Evolutionary conservation across 1,139 yeast genomes (phyloP).

Genomic region (Candida tunisiensis): DNA sequence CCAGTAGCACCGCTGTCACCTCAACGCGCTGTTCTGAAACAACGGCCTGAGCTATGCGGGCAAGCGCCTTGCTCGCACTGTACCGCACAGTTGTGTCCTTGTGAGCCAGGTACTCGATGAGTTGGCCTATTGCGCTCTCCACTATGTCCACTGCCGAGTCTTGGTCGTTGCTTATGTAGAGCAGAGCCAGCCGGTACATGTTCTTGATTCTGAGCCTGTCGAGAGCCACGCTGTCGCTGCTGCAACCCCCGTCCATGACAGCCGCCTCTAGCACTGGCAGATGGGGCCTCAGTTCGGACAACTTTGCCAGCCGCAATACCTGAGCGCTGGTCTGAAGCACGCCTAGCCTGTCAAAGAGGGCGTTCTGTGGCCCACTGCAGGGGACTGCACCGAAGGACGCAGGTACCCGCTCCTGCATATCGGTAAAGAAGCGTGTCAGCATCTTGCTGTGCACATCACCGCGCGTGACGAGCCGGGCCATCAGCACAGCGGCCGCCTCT

Average conservation of each 20-base stretch:
- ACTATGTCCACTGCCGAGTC: constrained; percentile 11
- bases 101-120: constrained; percentile 18
- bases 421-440: constrained; percentile 6
- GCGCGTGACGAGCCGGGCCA: constrained; percentile 27
- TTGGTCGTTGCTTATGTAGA: constrained; percentile 3
- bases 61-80: constrained; percentile 29
- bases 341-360: constrained; percentile 9
- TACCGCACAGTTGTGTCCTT: constrained; percentile 26
- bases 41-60: constrained; percentile 23
- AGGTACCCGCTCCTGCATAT: no score
- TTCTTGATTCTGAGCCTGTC: constrained; percentile 14
- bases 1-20: constrained; percentile 14
- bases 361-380: constrained; percentile 1
- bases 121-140: constrained; percentile 26
- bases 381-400: no score
- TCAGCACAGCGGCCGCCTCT: constrained; percentile 26
- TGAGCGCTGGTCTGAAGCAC: constrained; percentile 9
- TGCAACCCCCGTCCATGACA: not conserved
- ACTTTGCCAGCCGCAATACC: constrained; percentile 4
- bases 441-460: constrained; percentile 14
- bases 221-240: not conserved
- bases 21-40: constrained; percentile 21
- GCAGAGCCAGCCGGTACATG: constrained; percentile 20
- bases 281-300: constrained; percentile 4
- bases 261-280: constrained; percentile 1